These are phyloP conservation scores for Tilletia walkeri DNA, from an alignment of 1,284 basidiomycete genomes.

Conservation along the genomic window DNA sequence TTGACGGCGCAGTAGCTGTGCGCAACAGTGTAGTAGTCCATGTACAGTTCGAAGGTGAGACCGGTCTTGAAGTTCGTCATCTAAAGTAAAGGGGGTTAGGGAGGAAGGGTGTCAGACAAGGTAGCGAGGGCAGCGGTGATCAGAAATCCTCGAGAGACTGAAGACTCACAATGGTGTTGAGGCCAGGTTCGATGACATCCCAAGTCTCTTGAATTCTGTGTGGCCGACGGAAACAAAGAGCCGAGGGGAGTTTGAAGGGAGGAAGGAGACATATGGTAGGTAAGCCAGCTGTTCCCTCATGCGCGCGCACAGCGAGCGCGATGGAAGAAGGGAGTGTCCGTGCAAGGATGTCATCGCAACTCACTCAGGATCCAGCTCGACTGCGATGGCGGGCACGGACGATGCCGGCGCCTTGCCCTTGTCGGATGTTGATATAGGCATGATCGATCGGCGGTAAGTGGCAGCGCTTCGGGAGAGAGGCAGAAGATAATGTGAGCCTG, in stretches of 20 bases:
- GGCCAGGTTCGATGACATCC: constrained; percentile 10
- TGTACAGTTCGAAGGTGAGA: not conserved
- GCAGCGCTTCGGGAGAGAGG: not conserved
- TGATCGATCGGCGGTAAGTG: not conserved
- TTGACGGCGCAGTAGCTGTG: not conserved
- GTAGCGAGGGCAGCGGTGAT: too few relatives aligned
- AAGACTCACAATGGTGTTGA: constrained; percentile 3
- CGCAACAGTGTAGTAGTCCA: constrained; percentile 8
- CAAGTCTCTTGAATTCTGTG: constrained; percentile 9
- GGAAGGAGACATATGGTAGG: too few relatives aligned
- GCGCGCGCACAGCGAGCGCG: too few relatives aligned
- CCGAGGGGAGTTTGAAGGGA: too few relatives aligned
- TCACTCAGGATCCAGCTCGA: constrained; percentile 12
- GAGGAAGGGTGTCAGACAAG: not conserved
- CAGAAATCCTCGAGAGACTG: not conserved
- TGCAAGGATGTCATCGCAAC: not conserved
- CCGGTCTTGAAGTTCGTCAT: constrained; percentile 15
- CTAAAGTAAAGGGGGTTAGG: not conserved
- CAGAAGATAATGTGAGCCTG: not conserved
- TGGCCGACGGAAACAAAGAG: too few relatives aligned
- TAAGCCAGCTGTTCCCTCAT: too few relatives aligned
- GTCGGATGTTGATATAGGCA: not conserved
- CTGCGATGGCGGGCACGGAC: not conserved
- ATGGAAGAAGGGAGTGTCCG: too few relatives aligned
- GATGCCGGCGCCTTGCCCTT: constrained; percentile 14